Evolutionary conservation across 495 filamentous ascomycete genomes (phyloP).

Genomic region (Tuber magnatum): DNA sequence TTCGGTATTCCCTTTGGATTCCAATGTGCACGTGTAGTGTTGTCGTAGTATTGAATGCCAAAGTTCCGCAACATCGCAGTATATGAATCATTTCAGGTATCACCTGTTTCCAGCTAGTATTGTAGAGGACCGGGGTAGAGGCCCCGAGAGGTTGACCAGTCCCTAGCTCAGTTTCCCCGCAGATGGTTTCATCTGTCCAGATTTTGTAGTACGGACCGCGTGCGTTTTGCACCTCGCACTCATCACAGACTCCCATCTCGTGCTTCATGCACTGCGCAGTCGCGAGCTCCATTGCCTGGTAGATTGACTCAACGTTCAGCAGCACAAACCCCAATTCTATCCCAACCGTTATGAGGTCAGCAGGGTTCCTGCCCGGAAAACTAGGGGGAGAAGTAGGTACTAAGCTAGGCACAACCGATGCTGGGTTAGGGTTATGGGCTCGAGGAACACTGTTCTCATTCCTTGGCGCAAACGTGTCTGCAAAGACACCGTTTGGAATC

Average conservation of each 20-base stretch:
- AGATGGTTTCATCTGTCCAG: background rate
- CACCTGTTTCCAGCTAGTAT: constrained; percentile 1
- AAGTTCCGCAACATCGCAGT: background rate
- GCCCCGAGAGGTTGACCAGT: background rate
- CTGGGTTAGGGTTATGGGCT: background rate
- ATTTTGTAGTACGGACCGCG: too few species aligned
- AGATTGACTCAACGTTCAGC: background rate
- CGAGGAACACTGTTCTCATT: background rate
- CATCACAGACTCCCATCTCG: background rate
- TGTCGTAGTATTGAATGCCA: constrained; percentile 14
- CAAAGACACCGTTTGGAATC: background rate
- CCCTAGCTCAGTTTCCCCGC: background rate
- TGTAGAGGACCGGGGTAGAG: background rate
- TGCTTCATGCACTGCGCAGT: background rate
- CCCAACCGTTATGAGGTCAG: background rate
- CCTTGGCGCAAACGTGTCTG: background rate
- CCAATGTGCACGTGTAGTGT: constrained; percentile 7
- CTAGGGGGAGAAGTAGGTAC: background rate
- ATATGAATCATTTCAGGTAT: background rate
- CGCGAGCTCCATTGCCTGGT: background rate
- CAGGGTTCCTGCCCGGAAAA: background rate
- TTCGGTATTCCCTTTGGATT: constrained; percentile 2
- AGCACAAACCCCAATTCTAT: background rate
- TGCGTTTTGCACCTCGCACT: background rate
- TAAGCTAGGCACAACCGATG: background rate